Conservation (phyloP, 345 rosid species). For the Fremontodendron californicum region DNA sequence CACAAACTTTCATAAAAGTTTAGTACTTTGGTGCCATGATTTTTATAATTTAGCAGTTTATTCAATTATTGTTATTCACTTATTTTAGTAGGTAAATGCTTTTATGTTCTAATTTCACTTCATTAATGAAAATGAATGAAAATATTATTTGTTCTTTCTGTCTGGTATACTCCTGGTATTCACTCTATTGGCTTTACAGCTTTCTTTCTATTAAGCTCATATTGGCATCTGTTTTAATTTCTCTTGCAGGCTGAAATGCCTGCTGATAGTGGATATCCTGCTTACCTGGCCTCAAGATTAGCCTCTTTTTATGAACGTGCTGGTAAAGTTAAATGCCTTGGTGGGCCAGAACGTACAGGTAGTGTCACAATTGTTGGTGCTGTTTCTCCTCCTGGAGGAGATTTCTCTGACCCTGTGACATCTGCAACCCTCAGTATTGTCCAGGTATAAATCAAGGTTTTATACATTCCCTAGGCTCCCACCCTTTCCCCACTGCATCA, state of each 20-base stretch:
- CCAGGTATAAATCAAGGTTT: constrained; percentile 58
- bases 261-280: constrained; percentile 99
- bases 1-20: background rate
- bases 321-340: constrained; percentile 98
- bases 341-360: constrained; percentile 95
- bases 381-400: constrained; percentile 99
- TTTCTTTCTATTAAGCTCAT: background rate
- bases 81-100: background rate
- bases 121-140: background rate
- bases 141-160: background rate
- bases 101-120: background rate
- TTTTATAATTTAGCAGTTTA: background rate
- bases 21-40: background rate
- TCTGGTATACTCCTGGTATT: background rate
- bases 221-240: constrained; percentile 21
- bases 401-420: constrained; percentile 99
- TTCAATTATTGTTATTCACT: background rate
- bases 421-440: constrained; percentile 99
- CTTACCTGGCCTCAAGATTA: constrained; percentile 96
- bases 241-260: constrained; percentile 96
- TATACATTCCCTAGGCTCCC: background rate
- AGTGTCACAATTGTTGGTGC: constrained; percentile 99
- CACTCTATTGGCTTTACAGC: background rate
- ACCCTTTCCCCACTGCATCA: background rate
- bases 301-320: constrained; percentile 99